Evolutionary conservation across 306 rosid genomes (phyloP), one percentile per base, ranked within the genome.

Genomic region (Malus fusca): DNA sequence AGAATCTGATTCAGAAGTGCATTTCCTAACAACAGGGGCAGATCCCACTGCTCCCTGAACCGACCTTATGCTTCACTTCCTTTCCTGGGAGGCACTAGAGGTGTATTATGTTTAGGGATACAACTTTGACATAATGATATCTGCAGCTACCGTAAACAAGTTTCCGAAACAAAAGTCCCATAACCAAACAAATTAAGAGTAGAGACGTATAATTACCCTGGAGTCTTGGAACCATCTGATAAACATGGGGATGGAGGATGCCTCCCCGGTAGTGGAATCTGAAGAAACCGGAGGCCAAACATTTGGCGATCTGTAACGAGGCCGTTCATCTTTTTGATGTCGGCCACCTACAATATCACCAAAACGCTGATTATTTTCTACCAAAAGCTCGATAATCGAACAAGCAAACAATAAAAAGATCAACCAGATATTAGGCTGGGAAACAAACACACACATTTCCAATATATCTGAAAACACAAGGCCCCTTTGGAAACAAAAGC

Each of bases 201-300:
- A 8, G 13, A 18, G 76, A 73, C 6, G 28, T 35, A 12, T 13
- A 67, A n/a, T 51, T 79, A 87, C 90, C 90, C 78, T 6, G 84
- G 80, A 22, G 81, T 73, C 62, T 28, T 62, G 69, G 85, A 78
- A 75, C 84, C 91, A 69, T 85, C 84, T 56, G 96, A 80, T 74
- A 91, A 82, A 81, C 86, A 84, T 60, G 94, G 90, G 65, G 97
- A 93, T 30, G 97, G 97, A 80, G 96, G 91, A 63, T 93, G 98
- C 81, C 94, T 91, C 76, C 98, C 97, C 23, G 97, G 98, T 44
- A 93, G 82, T 18, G 96, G 98, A 82, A 93, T 93, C 59, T 85
- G 92, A 74, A 93, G 87, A 79, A 87, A 82, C 77, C 88, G 86
- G 25, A 93, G 97, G 6, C 91, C 98, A 84, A 93, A 93, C 90